Evolutionary conservation across 2,329 filamentous ascomycete genomes (phyloP), one percentile per base, ranked within the genome.

Genomic region (Paecilomyces sp.): DNA sequence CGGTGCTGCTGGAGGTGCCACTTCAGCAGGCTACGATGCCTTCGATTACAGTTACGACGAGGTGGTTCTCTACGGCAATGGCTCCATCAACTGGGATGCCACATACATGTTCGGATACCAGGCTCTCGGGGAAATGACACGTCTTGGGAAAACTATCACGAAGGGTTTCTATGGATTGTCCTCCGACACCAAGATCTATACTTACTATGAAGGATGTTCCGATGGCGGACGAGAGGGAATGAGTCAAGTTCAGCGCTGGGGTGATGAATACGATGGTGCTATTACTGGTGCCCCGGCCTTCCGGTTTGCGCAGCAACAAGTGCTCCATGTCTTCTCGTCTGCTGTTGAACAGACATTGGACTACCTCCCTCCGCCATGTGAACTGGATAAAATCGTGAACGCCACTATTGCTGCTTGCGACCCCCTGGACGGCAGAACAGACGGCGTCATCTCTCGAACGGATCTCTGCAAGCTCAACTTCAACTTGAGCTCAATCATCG

Each of bases 341-440:
- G 67, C 74, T 1, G 69, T 79, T 3, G 72, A 77, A 60, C 53
- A 75, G 13, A 76, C 69, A 0, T 56, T 74, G 52, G 70, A 66
- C 51, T 78, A 79, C 59, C 75, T 70, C 58, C 74, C 77, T 0
- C 71, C 76, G 1, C 67, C 34, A 67, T 80, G 62, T 80, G 79
- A 80, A 51, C 64, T 84, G 12, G 71, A 74, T 2, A 79, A 77
- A 65, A 83, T 84, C 54, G 75, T 81, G 22, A 85, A 84, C 65
- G 72, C 75, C 47, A 85, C 83, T 4, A 83, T 85, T 54, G 72
- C 73, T 1, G 78, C 78, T 36, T 86, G 83, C 56, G 83, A 86
- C 62, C 72, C 77, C 7, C 72, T 86, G 5, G 83, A 86, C 58
- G 83, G 84, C 5, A 75, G 75, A 53, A 76, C 74, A 0, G 83